Percentiles rank a stretch among this genome's conserved stretches.
phyloP scores from a whole-genome alignment of 177 flowering plant genomes.

The Vitis hybrid region DNA sequence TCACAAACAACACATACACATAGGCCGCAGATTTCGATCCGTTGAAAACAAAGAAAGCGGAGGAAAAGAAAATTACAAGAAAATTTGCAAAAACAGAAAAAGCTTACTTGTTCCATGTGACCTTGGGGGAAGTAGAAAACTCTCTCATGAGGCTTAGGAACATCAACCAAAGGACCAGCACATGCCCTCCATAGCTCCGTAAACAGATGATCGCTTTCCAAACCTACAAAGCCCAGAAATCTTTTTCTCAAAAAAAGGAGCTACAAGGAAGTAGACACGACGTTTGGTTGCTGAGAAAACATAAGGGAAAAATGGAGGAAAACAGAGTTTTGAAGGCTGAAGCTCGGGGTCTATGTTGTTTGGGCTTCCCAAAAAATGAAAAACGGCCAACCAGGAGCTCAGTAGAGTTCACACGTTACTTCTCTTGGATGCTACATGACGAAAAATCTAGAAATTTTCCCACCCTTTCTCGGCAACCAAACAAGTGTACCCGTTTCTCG shows the following conservation, averaged over 20 bases:
- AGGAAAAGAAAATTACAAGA: not conserved
- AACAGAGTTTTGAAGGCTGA: too few relatives aligned
- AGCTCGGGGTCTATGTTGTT: too few relatives aligned
- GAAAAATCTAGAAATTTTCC: not conserved
- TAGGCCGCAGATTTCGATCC: not conserved
- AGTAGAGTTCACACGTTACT: not conserved
- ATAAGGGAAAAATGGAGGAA: not conserved
- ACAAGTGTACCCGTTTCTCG: not conserved
- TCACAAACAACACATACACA: not conserved
- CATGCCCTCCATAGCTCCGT: conserved; percentile 67
- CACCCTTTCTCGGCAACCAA: conserved; percentile 11
- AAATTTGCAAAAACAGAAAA: not conserved
- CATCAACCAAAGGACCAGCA: conserved; percentile 71
- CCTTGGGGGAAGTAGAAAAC: conserved; percentile 78
- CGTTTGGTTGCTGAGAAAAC: conserved; percentile 17
- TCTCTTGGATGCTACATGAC: not conserved
- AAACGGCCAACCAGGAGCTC: not conserved
- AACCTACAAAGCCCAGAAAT: conserved; percentile 15
- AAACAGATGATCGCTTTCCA: conserved; percentile 39
- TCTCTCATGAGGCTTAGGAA: conserved; percentile 45
- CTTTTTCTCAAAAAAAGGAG: not conserved
- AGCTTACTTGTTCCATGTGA: conserved; percentile 66
- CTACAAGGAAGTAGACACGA: not conserved
- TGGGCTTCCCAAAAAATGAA: not conserved
- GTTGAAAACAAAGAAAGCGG: not conserved